A percentile compares a stretch with the other conserved stretches of the same genome.
phyloP scores from a whole-genome alignment of 176 grass and related monocot species.

The Triticum turgidum region DNA sequence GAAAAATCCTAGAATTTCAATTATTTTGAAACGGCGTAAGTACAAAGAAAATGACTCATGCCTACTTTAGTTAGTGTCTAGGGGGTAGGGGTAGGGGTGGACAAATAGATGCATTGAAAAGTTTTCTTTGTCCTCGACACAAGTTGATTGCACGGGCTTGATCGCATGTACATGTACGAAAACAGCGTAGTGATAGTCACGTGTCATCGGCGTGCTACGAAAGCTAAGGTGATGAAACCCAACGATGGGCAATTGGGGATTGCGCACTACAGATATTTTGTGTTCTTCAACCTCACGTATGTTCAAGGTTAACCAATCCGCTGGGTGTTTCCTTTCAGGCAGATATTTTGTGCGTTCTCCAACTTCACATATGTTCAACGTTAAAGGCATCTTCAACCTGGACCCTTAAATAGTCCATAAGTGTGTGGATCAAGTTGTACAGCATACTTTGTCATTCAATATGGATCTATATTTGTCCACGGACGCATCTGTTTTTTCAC shows the following conservation, averaged over 20 bases:
- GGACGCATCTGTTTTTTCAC: fast-evolving
- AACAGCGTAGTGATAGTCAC: neutral
- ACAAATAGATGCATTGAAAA: neutral
- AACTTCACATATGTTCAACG: too few relatives aligned
- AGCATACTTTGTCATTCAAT: too few relatives aligned
- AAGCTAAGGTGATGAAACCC: too few relatives aligned
- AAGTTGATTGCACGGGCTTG: neutral
- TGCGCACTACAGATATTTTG: neutral
- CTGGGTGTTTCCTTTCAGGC: too few relatives aligned
- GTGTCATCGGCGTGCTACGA: neutral
- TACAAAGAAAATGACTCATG: neutral
- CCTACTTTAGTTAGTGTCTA: neutral
- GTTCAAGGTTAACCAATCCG: neutral
- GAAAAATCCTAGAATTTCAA: too few relatives aligned
- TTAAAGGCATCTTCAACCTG: neutral
- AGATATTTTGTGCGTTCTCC: too few relatives aligned
- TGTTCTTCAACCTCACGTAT: neutral
- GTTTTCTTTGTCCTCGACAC: neutral
- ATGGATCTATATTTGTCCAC: too few relatives aligned
- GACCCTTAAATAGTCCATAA: too few relatives aligned
- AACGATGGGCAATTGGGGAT: too few relatives aligned
- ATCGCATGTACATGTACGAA: too few relatives aligned
- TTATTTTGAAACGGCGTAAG: too few relatives aligned
- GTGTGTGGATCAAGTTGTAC: too few relatives aligned
- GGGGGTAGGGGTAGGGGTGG: neutral